Evolutionary conservation across 2,329 filamentous ascomycete species (phyloP).

Genomic region (Penicillium glabrum): DNA sequence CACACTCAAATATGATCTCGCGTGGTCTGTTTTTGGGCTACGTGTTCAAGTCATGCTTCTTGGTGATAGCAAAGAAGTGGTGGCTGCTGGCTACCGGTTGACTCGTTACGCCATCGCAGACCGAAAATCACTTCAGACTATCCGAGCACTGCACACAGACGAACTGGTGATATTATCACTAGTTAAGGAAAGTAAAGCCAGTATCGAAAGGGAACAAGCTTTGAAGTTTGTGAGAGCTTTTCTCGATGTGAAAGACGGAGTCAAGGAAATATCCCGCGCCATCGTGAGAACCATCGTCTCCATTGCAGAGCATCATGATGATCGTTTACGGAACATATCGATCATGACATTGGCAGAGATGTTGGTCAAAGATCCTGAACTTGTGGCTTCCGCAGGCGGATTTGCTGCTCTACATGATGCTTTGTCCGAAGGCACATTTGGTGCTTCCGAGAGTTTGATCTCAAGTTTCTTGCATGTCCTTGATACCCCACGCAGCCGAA

Average conservation of each 20-base stretch:
- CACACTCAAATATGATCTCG: constrained; percentile 92
- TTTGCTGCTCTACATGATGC: constrained; percentile 87
- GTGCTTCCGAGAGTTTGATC: constrained; percentile 85
- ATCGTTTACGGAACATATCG: constrained; percentile 84
- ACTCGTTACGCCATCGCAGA: constrained; percentile 94
- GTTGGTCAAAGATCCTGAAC: constrained; percentile 76
- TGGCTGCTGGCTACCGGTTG: constrained; percentile 90
- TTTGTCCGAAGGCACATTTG: constrained; percentile 85
- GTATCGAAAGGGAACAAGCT: constrained; percentile 93
- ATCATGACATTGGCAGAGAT: constrained; percentile 92
- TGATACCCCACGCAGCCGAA: constrained; percentile 77
- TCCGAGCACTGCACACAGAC: constrained; percentile 85
- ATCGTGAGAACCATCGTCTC: constrained; percentile 88
- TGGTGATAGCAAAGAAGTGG: constrained; percentile 92
- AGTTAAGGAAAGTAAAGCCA: constrained; percentile 94
- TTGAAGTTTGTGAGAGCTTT: constrained; percentile 95
- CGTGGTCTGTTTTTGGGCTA: constrained; percentile 91
- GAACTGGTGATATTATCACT: constrained; percentile 88
- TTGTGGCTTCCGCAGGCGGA: constrained; percentile 81
- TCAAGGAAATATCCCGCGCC: constrained; percentile 80
- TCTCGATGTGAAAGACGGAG: constrained; percentile 89
- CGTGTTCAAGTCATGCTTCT: constrained; percentile 94
- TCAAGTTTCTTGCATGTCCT: constrained; percentile 86
- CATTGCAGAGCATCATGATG: constrained; percentile 81
- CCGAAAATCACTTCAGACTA: constrained; percentile 81